phyloP scores from a whole-genome alignment of 2,329 filamentous ascomycete species.

The Ascochyta lentis region DNA sequence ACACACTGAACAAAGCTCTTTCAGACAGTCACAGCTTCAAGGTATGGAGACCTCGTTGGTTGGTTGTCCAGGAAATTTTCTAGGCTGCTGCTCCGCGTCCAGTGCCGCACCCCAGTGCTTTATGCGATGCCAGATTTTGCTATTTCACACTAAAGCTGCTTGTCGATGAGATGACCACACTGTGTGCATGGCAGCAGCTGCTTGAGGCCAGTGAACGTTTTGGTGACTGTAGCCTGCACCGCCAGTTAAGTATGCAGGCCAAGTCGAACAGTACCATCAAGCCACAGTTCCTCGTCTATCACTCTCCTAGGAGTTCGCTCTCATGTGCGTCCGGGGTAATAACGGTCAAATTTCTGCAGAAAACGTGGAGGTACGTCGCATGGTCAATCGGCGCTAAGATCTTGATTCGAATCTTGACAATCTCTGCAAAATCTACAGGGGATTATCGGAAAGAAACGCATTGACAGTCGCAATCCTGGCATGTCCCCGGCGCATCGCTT shows the following conservation, averaged over 20 bases:
- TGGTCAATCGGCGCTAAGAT: slow-evolving; percentile 10
- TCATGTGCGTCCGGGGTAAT: neutral
- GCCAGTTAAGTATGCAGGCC: too few relatives aligned
- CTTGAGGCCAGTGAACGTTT: neutral
- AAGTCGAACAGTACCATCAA: neutral
- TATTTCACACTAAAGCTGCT: neutral
- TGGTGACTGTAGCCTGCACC: neutral
- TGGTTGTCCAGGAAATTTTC: neutral
- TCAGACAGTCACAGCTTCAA: neutral
- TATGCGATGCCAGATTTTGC: neutral
- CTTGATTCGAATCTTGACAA: neutral
- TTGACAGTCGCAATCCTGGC: neutral
- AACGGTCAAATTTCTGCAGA: neutral
- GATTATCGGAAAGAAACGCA: neutral
- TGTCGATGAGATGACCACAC: neutral
- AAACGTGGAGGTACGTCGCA: neutral
- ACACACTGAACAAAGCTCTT: too few relatives aligned
- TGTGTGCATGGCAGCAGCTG: neutral
- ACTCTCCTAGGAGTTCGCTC: too few relatives aligned
- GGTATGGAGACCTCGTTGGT: too few relatives aligned
- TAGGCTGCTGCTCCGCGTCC: neutral
- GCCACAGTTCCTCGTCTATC: too few relatives aligned
- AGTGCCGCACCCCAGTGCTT: neutral
- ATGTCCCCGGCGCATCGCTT: neutral
- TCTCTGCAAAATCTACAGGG: slow-evolving; percentile 1